These are phyloP conservation scores for Clavariopsis aquatica DNA, from an alignment of 495 filamentous ascomycete species.

Conservation along the genomic window DNA sequence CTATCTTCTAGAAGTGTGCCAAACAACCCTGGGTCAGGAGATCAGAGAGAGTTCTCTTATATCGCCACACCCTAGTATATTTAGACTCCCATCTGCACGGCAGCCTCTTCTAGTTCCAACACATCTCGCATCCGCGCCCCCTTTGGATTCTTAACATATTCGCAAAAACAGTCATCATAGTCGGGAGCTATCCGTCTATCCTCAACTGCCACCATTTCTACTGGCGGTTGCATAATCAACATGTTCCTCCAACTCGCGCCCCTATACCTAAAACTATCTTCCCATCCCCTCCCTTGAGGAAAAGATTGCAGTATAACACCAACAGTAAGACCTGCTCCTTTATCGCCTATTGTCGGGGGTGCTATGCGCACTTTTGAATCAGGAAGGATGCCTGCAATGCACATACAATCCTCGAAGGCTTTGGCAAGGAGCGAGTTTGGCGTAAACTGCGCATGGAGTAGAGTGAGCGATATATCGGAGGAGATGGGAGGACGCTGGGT, in stretches of 20 bases:
- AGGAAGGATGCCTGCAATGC: not conserved
- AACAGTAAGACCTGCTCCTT: not conserved
- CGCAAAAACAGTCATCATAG: slow-evolving; percentile 18
- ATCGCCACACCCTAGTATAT: too few relatives aligned
- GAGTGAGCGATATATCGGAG: not conserved
- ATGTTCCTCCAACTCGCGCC: slow-evolving; percentile 27
- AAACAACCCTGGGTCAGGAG: too few relatives aligned
- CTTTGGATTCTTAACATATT: slow-evolving; percentile 2
- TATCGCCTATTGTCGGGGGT: not conserved
- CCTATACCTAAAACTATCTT: not conserved
- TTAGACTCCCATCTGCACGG: not conserved
- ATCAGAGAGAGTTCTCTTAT: too few relatives aligned
- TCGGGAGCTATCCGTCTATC: slow-evolving; percentile 12
- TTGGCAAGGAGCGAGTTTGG: slow-evolving; percentile 13
- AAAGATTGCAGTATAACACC: not conserved
- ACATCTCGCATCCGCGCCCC: slow-evolving; percentile 17
- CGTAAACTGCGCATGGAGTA: not conserved
- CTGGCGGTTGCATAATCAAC: slow-evolving; percentile 23
- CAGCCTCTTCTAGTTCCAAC: slow-evolving; percentile 9
- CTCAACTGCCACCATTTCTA: not conserved
- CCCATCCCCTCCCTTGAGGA: not conserved
- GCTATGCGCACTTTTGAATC: not conserved
- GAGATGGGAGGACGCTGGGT: not conserved
- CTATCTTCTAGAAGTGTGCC: too few relatives aligned
- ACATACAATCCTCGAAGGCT: slow-evolving; percentile 5